These are phyloP conservation scores for Solanum hybrid DNA, from an alignment of 305 asterid species.

Conservation along the genomic window DNA sequence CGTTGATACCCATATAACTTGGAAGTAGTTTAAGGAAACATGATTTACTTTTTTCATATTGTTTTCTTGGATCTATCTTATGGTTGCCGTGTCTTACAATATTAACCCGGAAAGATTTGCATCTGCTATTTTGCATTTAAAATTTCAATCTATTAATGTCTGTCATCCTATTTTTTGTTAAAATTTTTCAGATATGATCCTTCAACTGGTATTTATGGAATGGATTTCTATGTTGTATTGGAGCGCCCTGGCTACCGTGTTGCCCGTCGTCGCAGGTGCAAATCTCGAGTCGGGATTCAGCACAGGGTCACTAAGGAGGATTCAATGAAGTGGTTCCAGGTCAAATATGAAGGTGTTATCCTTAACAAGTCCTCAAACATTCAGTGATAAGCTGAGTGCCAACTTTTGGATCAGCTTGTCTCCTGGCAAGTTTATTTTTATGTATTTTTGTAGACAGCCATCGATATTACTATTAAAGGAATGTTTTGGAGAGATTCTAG, in stretches of 20 bases:
- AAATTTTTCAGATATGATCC: conserved; percentile 23
- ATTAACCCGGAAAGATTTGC: not conserved
- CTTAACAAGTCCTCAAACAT: conserved; percentile 30
- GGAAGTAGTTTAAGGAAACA: not conserved
- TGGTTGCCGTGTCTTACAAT: not conserved
- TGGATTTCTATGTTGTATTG: conserved; percentile 32
- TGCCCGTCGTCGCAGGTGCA: conserved; percentile 38
- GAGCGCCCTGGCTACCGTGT: conserved; percentile 37
- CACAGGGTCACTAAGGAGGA: conserved; percentile 37
- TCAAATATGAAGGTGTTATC: conserved; percentile 24
- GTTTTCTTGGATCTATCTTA: not conserved
- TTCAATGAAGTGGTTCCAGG: conserved; percentile 30
- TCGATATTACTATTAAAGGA: not conserved
- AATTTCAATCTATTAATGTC: not conserved
- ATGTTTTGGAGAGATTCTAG: not conserved
- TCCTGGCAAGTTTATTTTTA: not conserved
- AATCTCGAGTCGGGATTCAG: conserved; percentile 37
- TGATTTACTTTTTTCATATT: not conserved
- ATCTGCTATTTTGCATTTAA: not conserved
- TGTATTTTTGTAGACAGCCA: conserved; percentile 10
- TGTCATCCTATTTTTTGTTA: not conserved
- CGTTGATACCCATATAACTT: not conserved
- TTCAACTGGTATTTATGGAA: conserved; percentile 34
- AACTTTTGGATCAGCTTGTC: not conserved
- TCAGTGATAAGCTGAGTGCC: not conserved